phyloP scores from a whole-genome alignment of 805 yeast species.

The Spathaspora hagerdaliae region DNA sequence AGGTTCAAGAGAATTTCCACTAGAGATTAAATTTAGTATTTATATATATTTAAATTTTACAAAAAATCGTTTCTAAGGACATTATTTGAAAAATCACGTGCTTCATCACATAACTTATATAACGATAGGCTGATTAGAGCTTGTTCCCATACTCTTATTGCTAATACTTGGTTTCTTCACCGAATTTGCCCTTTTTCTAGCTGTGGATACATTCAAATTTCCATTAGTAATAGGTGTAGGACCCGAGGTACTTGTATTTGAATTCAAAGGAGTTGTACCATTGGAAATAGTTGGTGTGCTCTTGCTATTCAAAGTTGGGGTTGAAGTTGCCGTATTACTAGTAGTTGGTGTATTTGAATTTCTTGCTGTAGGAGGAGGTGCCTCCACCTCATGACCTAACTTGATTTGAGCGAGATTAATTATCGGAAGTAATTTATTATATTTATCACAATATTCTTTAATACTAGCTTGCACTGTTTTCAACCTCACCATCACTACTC shows the following conservation, averaged over 20 bases:
- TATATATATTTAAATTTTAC: too few species aligned
- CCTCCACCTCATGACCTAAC: conserved; percentile 48
- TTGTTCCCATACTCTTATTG: not conserved
- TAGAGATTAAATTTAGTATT: too few species aligned
- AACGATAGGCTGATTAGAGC: conserved; percentile 9
- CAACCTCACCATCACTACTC: conserved; percentile 31
- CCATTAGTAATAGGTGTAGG: conserved; percentile 1
- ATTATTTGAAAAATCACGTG: not conserved
- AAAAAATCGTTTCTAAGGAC: too few species aligned
- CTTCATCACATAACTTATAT: not conserved
- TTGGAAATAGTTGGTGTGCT: conserved; percentile 5
- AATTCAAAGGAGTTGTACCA: conserved; percentile 1
- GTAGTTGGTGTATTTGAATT: conserved; percentile 1
- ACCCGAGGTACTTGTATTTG: conserved; percentile 4
- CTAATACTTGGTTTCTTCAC: not conserved
- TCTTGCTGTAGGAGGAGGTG: conserved; percentile 17
- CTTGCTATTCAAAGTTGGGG: conserved; percentile 3
- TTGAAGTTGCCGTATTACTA: conserved; percentile 2
- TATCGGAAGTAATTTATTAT: conserved; percentile 45
- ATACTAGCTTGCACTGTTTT: conserved; percentile 36
- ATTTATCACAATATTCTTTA: conserved; percentile 39
- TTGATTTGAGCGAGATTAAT: conserved; percentile 48
- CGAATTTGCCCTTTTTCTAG: not conserved
- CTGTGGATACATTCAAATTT: not conserved
- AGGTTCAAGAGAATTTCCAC: too few species aligned